Evolutionary conservation across 2,329 filamentous ascomycete genomes (phyloP), one percentile per base, ranked within the genome.

Genomic region (Colletotrichum sp.): DNA sequence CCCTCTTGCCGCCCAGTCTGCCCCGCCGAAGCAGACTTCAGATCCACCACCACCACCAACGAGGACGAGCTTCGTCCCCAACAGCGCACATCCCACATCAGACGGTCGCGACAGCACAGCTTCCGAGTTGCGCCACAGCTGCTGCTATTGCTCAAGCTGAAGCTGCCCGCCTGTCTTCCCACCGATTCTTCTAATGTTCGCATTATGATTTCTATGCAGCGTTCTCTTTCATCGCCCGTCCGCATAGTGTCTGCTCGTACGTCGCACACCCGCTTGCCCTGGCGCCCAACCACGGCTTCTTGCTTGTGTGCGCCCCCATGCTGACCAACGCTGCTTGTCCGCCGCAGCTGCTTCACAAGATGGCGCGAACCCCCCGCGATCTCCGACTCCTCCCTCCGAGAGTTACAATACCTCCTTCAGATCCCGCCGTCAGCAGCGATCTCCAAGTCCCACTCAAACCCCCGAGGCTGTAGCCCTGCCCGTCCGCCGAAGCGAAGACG

Each of bases 201-300:
- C 88, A 89, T 83, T 74, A 79, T 92, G 89, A 89, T 90, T 83
- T 89, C 90, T 85, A 91, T 92, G 90, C 89, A 92, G 85, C 89
- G 89, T 81, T 92, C 90, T 78, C 86, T 90, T 78, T 93, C 92
- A 79, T 92, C 92, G 84, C 90, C 91, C 80, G 90, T 91, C 85
- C 89, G 89, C 85, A 87, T 89, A 79, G 87, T 89, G 79, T 89
- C 90, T 84, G 86, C 89, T 81, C 88, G 92, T 93, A 92, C 83
- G 92, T 93, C 79, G 64, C 76, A 55, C 71, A 62, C 59, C 52
- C 70, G 65, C 75, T 76, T 28, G 30, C 62, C 77, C 49, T 15
- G 59, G 28, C 68, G 57, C 63, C 36, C 64, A 72, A 55, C 64
- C n/a, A 39, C 68, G n/a, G 30, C 60, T 55, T 32, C 49, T 49